Conservation (phyloP, 2,329 filamentous ascomycete species). For the Ceratocystis destructans region DNA sequence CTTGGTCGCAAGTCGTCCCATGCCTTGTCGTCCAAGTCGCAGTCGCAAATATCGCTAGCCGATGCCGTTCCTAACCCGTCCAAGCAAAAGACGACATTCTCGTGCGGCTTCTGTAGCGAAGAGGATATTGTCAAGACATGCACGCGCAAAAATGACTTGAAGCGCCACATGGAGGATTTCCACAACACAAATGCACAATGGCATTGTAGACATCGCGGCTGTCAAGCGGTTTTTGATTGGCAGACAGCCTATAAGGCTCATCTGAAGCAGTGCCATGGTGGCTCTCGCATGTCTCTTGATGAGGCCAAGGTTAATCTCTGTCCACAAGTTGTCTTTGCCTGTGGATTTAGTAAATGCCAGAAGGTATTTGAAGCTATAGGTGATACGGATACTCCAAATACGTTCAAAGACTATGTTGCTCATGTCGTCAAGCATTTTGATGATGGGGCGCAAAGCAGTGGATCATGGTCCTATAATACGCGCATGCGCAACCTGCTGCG, state of each 20-base stretch:
- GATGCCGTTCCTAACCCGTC: conserved; percentile 18
- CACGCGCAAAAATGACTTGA: conserved; percentile 36
- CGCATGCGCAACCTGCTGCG: conserved; percentile 34
- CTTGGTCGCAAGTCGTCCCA: conserved; percentile 24
- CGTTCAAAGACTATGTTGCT: conserved; percentile 33
- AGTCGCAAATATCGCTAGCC: conserved; percentile 6
- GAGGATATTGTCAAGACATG: conserved; percentile 31
- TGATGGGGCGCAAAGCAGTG: conserved; percentile 27
- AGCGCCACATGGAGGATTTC: conserved; percentile 36
- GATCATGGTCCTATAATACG: conserved; percentile 33
- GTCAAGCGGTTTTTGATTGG: conserved; percentile 35
- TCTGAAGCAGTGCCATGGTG: conserved; percentile 33
- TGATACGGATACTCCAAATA: conserved; percentile 29
- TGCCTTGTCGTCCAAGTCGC: conserved; percentile 20
- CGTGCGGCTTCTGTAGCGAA: conserved; percentile 32
- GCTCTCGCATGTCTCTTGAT: conserved; percentile 30
- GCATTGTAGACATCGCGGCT: conserved; percentile 33
- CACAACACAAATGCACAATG: conserved; percentile 36
- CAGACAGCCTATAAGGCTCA: conserved; percentile 36
- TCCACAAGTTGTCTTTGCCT: conserved; percentile 36
- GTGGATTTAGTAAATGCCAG: conserved; percentile 33
- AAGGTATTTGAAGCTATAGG: conserved; percentile 32
- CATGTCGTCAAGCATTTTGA: conserved; percentile 37
- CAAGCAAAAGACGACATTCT: conserved; percentile 30
- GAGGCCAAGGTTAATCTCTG: conserved; percentile 33